These are phyloP conservation scores for Neurospora sp. DNA, from an alignment of 495 filamentous ascomycete species.

Conservation along the genomic window DNA sequence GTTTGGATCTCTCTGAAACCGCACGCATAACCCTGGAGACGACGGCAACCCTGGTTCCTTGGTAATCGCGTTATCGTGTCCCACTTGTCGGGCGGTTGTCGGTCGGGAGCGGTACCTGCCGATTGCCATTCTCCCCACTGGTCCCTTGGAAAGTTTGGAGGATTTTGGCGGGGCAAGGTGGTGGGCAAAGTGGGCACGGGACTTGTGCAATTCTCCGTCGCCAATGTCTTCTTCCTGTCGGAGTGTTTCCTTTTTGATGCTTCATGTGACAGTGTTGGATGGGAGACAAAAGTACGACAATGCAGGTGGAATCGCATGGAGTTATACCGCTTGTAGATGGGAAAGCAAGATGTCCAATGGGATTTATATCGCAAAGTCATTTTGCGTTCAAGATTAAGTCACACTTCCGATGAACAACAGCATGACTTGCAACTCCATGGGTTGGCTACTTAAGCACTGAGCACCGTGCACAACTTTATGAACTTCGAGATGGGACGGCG, in stretches of 20 bases:
- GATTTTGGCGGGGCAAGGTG: neutral
- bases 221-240: neutral
- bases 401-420: too few species aligned
- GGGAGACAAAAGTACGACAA: neutral
- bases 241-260: neutral
- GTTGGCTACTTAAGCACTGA: too few species aligned
- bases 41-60: neutral
- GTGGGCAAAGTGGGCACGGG: neutral
- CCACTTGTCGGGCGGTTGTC: neutral
- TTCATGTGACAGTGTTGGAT: neutral
- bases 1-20: neutral
- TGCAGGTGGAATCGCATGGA: neutral
- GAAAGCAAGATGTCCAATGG: neutral
- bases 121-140: neutral
- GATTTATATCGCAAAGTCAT: neutral
- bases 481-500: neutral
- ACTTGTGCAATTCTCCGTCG: neutral
- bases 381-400: neutral
- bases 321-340: neutral
- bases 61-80: neutral
- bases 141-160: neutral
- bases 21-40: neutral
- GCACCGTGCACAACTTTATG: neutral
- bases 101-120: neutral
- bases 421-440: too few species aligned